Evolutionary conservation across 768 basidiomycete genomes (phyloP).

Genomic region (Mycena chlorophos): DNA sequence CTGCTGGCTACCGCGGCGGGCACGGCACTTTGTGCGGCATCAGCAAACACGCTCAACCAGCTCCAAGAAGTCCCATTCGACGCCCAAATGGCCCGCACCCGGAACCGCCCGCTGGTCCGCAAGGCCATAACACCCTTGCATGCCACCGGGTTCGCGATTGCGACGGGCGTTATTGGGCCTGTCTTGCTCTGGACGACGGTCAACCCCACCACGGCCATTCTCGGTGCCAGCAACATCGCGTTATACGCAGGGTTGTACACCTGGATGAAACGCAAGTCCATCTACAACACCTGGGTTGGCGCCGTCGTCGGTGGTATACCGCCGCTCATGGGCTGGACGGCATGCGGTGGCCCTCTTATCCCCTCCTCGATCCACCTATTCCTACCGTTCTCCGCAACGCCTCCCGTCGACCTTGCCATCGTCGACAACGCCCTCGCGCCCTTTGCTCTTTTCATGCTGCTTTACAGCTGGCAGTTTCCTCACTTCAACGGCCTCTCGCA

Average conservation of each 20-base stretch:
- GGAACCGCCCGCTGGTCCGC: conserved; percentile 83
- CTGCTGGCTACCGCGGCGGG: conserved; percentile 86
- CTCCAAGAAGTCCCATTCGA: conserved; percentile 94
- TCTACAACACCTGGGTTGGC: conserved; percentile 93
- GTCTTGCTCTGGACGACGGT: conserved; percentile 77
- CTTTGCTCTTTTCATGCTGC: conserved; percentile 74
- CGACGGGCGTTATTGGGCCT: conserved; percentile 78
- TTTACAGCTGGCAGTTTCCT: conserved; percentile 98
- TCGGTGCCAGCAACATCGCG: conserved; percentile 82
- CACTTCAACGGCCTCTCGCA: conserved; percentile 96
- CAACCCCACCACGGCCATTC: conserved; percentile 80
- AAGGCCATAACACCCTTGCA: conserved; percentile 83
- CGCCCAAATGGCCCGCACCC: conserved; percentile 93
- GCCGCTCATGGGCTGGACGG: conserved; percentile 98
- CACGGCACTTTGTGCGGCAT: conserved; percentile 87
- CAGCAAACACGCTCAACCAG: conserved; percentile 94
- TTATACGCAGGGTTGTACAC: conserved; percentile 94
- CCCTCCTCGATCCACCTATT: conserved; percentile 60
- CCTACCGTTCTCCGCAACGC: conserved; percentile 57
- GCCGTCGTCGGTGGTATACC: conserved; percentile 90
- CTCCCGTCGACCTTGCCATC: conserved; percentile 44
- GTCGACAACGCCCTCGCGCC: conserved; percentile 83
- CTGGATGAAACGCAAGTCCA: conserved; percentile 80
- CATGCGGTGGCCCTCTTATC: conserved; percentile 78
- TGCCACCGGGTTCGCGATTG: conserved; percentile 74